Percentiles rank a stretch among this genome's conserved stretches.
These are phyloP conservation scores for Myxozyma mucilagina DNA, from an alignment of 805 yeast genomes.

Conservation along the genomic window DNA sequence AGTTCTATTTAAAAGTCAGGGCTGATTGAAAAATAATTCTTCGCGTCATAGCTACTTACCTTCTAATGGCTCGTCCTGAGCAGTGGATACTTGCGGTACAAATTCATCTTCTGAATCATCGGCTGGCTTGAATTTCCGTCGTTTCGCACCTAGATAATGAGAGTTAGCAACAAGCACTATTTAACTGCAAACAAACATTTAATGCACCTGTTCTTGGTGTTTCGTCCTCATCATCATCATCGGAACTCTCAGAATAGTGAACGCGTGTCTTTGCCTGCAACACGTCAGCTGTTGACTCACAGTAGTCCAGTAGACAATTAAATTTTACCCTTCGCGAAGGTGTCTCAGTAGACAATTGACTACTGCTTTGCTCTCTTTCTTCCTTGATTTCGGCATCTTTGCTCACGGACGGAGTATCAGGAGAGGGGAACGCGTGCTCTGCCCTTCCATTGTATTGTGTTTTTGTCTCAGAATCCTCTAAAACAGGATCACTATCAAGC, in stretches of 20 bases:
- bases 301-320: background rate
- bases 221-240: slow-evolving; percentile 31
- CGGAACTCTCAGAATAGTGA: slow-evolving; percentile 25
- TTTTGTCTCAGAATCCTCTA: background rate
- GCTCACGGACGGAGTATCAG: slow-evolving; percentile 11
- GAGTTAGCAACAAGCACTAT: background rate
- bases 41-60: background rate
- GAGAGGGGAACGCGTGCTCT: slow-evolving; percentile 16
- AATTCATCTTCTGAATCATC: slow-evolving; percentile 42
- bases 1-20: background rate
- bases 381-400: background rate
- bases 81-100: slow-evolving; percentile 38
- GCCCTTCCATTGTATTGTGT: background rate
- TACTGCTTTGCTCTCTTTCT: slow-evolving; percentile 5
- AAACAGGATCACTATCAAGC: slow-evolving; percentile 29
- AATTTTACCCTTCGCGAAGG: slow-evolving; percentile 19
- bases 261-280: slow-evolving; percentile 19
- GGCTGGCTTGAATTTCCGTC: slow-evolving; percentile 3
- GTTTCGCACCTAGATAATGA: slow-evolving; percentile 8
- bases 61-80: slow-evolving; percentile 11
- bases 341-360: slow-evolving; percentile 10
- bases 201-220: slow-evolving; percentile 20
- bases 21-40: background rate
- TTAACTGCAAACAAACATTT: background rate
- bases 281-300: background rate